phyloP scores from a whole-genome alignment of 805 yeast genomes.

The Lipomyces mesembrius region DNA sequence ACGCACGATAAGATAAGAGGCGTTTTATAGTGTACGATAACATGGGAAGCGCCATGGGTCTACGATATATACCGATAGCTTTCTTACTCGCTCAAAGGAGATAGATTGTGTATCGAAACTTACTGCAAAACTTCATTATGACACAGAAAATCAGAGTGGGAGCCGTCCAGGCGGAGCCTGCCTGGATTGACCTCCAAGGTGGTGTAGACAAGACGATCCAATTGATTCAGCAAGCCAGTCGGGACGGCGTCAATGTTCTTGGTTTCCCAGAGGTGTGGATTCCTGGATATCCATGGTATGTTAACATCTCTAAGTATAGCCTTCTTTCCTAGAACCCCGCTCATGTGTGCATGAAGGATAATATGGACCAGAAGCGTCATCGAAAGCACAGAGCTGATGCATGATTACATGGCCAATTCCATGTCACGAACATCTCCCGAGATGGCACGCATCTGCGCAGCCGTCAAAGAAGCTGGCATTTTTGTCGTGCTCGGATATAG shows the following conservation, averaged over 20 bases:
- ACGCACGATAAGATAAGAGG: not conserved
- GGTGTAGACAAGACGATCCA: constrained; percentile 1
- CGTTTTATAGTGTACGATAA: not conserved
- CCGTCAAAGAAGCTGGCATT: constrained; percentile 1
- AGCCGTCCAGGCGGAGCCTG: constrained; percentile 4
- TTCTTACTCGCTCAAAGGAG: not conserved
- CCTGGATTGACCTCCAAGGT: not conserved
- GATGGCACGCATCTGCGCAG: constrained; percentile 3
- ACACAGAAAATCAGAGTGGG: constrained; percentile 1
- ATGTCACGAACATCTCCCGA: constrained; percentile 1
- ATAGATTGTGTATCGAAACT: not conserved
- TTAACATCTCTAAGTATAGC: not conserved
- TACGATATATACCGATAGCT: not conserved
- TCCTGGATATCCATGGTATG: constrained; percentile 1
- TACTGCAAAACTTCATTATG: not conserved
- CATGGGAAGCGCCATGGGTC: not conserved
- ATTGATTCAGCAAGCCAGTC: constrained; percentile 2
- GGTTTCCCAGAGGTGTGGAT: constrained; percentile 1
- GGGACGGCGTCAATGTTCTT: not conserved
- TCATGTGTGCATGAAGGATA: not conserved
- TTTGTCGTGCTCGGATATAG: constrained; percentile 1
- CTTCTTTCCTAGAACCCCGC: not conserved
- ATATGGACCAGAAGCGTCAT: constrained; percentile 1
- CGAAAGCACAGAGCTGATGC: constrained; percentile 3
- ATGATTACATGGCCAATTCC: constrained; percentile 2